Percentiles rank a stretch among this genome's conserved stretches.
Evolutionary conservation across 352 stramenopile species (phyloP).

Genomic region (Globisporangium orthogonon): DNA sequence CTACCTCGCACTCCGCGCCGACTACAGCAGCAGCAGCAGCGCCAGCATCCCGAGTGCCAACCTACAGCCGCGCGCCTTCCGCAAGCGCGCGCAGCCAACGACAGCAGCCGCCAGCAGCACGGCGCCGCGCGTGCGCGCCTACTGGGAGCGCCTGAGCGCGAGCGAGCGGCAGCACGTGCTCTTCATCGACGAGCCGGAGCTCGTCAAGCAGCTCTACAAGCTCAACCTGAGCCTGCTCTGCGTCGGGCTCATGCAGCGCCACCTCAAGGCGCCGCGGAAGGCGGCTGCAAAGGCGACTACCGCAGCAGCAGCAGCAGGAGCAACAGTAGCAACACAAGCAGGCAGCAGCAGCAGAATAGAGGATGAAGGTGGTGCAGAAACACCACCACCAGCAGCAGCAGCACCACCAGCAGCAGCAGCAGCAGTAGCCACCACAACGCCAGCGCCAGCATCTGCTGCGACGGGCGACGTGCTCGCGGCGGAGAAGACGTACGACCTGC

Average conservation of each 20-base stretch:
- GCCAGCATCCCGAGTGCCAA: not conserved
- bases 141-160: slow-evolving; percentile 61
- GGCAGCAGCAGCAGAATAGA: not conserved
- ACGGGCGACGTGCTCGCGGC: slow-evolving; percentile 12
- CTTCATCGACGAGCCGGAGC: slow-evolving; percentile 72
- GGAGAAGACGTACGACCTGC: slow-evolving; percentile 77
- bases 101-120: not conserved
- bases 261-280: slow-evolving; percentile 49
- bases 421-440: not conserved
- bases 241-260: slow-evolving; percentile 77
- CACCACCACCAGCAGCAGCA: not conserved
- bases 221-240: slow-evolving; percentile 81
- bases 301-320: not conserved
- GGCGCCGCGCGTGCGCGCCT: slow-evolving; percentile 31
- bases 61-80: slow-evolving; percentile 5
- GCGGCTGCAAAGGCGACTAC: slow-evolving; percentile 4
- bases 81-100: slow-evolving; percentile 37
- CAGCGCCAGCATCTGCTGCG: not conserved
- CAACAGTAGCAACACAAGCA: not conserved
- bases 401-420: not conserved
- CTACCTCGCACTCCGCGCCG: slow-evolving; percentile 41
- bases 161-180: slow-evolving; percentile 69
- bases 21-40: not conserved
- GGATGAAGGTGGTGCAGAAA: not conserved
- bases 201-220: slow-evolving; percentile 86